phyloP scores from a whole-genome alignment of 345 rosid genomes.

The Hibiscus tridactylites region DNA sequence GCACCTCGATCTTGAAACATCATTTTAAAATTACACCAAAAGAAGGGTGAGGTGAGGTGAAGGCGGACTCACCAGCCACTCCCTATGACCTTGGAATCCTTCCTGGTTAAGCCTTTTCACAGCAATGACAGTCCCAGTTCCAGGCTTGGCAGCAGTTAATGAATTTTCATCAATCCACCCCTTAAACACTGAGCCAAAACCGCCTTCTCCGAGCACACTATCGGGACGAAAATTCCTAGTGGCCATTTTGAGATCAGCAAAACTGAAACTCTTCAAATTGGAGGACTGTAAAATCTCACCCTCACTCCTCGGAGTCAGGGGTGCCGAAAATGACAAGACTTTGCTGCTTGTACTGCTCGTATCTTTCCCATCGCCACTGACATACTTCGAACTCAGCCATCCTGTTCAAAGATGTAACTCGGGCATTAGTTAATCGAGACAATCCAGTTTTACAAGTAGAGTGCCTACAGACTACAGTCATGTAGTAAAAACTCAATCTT shows the following conservation, averaged over 20 bases:
- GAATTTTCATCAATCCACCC: slow-evolving; percentile 68
- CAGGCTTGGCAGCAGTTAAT: slow-evolving; percentile 54
- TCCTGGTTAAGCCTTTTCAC: slow-evolving; percentile 65
- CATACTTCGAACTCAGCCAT: slow-evolving; percentile 33
- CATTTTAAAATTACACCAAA: not conserved
- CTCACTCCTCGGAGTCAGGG: slow-evolving; percentile 53
- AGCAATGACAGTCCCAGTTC: slow-evolving; percentile 63
- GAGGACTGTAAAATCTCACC: slow-evolving; percentile 57
- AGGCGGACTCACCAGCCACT: slow-evolving; percentile 64
- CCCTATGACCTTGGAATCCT: slow-evolving; percentile 62
- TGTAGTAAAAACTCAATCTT: not conserved
- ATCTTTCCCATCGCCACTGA: slow-evolving; percentile 35
- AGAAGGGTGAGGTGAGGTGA: slow-evolving; percentile 1
- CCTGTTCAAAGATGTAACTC: slow-evolving; percentile 25
- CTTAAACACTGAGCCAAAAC: slow-evolving; percentile 72
- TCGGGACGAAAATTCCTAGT: slow-evolving; percentile 68
- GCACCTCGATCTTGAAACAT: not conserved
- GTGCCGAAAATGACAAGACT: slow-evolving; percentile 33
- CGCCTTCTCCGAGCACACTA: slow-evolving; percentile 72
- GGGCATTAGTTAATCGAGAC: not conserved
- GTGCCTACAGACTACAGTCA: slow-evolving; percentile 1
- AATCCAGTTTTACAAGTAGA: not conserved
- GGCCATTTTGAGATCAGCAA: slow-evolving; percentile 46
- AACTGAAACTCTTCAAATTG: slow-evolving; percentile 46
- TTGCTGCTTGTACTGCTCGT: slow-evolving; percentile 32